phyloP scores from a whole-genome alignment of 108 stramenopile species.

The Stephanodiscus minutulus region DNA sequence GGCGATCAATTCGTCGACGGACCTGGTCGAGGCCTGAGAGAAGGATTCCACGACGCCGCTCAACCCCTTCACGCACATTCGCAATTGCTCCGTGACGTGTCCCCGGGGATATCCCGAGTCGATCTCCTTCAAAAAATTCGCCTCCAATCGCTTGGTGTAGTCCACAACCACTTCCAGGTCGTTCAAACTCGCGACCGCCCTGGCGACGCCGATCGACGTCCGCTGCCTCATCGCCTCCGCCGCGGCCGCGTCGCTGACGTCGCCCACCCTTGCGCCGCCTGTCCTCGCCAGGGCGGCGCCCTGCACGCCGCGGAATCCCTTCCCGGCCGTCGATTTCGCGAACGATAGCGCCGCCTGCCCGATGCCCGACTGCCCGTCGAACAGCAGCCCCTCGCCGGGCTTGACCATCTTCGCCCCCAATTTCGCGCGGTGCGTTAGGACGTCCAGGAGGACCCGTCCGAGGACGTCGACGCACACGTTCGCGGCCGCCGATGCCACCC shows the following conservation, averaged over 20 bases:
- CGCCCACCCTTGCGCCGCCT: slow-evolving; percentile 24
- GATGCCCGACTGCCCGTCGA: slow-evolving; percentile 69
- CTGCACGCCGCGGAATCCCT: slow-evolving; percentile 44
- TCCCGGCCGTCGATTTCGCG: slow-evolving; percentile 48
- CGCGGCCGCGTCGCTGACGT: slow-evolving; percentile 44
- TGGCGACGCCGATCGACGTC: slow-evolving; percentile 63
- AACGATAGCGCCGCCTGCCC: slow-evolving; percentile 55
- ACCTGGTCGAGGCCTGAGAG: slow-evolving; percentile 50
- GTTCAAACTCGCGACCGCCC: slow-evolving; percentile 83
- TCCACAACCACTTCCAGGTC: slow-evolving; percentile 79
- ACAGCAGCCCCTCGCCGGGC: slow-evolving; percentile 81
- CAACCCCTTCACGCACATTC: slow-evolving; percentile 74
- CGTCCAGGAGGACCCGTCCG: slow-evolving; percentile 64
- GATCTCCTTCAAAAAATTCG: slow-evolving; percentile 57
- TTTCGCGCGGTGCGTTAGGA: slow-evolving; percentile 74
- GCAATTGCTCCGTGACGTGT: slow-evolving; percentile 80
- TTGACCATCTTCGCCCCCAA: slow-evolving; percentile 64
- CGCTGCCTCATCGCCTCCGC: slow-evolving; percentile 42
- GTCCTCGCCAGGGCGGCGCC: slow-evolving; percentile 42
- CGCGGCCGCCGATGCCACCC: slow-evolving; percentile 79
- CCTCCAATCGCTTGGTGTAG: slow-evolving; percentile 68
- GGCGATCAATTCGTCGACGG: slow-evolving; percentile 68
- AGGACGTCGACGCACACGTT: slow-evolving; percentile 73
- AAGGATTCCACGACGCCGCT: slow-evolving; percentile 66
- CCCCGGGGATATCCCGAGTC: slow-evolving; percentile 65